These are phyloP conservation scores for Neurospora intermedia DNA, from an alignment of 495 filamentous ascomycete genomes.

Conservation along the genomic window DNA sequence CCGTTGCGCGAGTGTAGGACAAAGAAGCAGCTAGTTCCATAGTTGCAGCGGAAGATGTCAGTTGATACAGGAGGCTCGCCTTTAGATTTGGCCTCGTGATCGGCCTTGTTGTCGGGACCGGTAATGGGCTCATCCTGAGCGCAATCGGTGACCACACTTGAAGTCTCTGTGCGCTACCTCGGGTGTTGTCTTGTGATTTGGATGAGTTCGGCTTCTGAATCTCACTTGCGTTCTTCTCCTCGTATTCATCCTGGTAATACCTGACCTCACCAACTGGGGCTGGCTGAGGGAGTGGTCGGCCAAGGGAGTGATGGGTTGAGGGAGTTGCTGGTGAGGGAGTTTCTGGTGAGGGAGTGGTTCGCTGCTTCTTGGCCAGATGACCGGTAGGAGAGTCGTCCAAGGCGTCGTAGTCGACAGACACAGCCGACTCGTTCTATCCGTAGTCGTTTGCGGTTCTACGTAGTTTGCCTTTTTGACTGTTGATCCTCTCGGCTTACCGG, in stretches of 20 bases:
- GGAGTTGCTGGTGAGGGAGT: background rate
- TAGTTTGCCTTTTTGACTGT: constrained; percentile 11
- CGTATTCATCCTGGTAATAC: background rate
- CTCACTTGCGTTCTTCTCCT: background rate
- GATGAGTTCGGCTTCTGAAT: background rate
- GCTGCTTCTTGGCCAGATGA: constrained; percentile 8
- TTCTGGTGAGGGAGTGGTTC: background rate
- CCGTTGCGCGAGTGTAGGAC: background rate
- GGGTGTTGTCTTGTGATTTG: background rate
- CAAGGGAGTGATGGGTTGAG: background rate
- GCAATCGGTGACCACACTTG: background rate
- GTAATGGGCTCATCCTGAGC: background rate
- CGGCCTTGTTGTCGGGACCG: background rate
- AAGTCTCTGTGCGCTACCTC: background rate
- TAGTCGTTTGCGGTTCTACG: constrained; percentile 5
- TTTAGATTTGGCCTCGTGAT: background rate
- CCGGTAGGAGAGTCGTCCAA: constrained; percentile 15
- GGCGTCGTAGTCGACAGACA: constrained; percentile 7
- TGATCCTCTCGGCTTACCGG: background rate
- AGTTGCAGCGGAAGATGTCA: background rate
- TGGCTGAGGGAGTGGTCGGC: background rate
- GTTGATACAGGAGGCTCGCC: background rate
- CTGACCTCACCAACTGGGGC: background rate
- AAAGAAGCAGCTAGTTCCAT: background rate
- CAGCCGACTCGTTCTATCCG: background rate